Base-by-base conservation (phyloP, 345 rosid species). In the Ricinus communis region DNA sequence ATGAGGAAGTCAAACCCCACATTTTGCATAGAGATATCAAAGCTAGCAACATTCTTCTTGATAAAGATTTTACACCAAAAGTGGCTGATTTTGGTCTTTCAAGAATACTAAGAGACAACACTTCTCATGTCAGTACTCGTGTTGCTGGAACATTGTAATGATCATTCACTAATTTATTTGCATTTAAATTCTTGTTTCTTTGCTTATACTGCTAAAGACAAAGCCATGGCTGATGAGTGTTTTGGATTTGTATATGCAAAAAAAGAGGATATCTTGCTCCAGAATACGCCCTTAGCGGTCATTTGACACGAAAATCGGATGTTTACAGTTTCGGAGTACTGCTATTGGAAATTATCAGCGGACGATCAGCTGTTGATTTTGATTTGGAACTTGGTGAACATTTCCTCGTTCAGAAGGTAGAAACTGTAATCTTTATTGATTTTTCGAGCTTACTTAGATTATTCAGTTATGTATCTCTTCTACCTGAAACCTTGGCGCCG, bases 81-180 rank as follows among this genome's bases (percentile, higher is more conserved):
- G 84, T 88, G 54, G 79, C 90, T 4, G 93, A 88, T 82, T 88
- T 88, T n/a, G 90, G 93, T 40, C 89, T 86, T 27, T 81, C 82
- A 4, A 86, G 76, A 64, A 16, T 85, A 4, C 62, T 85, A 1
- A 69, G 82, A 15, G 85, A 76, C 15, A 62, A 69, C 59, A 67
- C 9, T 18, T 83, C 89, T 64, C 85, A 86, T 67, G 57, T 88
- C 33, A 86, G 86, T 74, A 88, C 93, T 21, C 79, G 80, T 5
- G 93, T 88, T 5, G 90, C 93, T 0, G 87, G 86, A 22, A 87
- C 87, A 58, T 70, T 87, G 91, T 87, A 73, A 77, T 76, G 36
- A 9, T 25, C 15, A 28, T 55, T 22, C 5, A 41, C 8, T 61
- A 5, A 11, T 0, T 10, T 11, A 22, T 62, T 6, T 43, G 14